Base-by-base conservation (phyloP, 208 protist genomes). In the Blechomonas ayalai region DNA sequence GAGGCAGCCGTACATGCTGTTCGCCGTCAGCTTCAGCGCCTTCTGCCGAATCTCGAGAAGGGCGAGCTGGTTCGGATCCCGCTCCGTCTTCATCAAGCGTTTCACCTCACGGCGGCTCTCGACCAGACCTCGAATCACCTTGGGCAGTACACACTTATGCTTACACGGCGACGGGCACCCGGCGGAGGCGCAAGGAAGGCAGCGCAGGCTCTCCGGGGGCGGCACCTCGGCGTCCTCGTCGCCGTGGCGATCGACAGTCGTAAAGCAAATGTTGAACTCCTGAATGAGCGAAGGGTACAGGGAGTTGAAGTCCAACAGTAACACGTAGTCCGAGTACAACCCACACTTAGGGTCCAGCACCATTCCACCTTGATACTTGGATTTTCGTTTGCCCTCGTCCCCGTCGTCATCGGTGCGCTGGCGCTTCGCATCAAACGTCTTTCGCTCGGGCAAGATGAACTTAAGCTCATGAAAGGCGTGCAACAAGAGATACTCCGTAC, bases 181-280 rank as follows among this genome's bases (percentile, higher is more conserved):
- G 13, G 57, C 55, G 2, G 51, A 50, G 15, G 64, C 68, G 56
- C 90, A 96, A 24, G 59, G 51, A 36, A 23, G 31, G 44, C 90
- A 96, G 59, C 89, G 71, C 23, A 96, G 67, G 24, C 60, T 79
- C 35, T 86, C 78, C 4, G 70, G 75, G 10, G 70, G 63, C n/a
- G 82, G 77, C 18, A 93, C 62, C 7, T 76, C 62, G 1, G 67
- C 61, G 36, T 73, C 59, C 35, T 64, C 50, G 16, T 59, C 61
- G 13, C 59, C 61, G 18, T 54, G 39, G 1, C 78, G 59, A 31
- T 87, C 55, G 18, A 99, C 79, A 0, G 98, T 99, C 9, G 98
- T 99, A 73, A 99, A 99, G 83, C 98, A 99, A 33, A 99, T 95
- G 78, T 99, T 99, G 72, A 98, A 99, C 76, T 99, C 98, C 60